Conservation (phyloP, 495 filamentous ascomycete species). For the Penicillium tannophilum region DNA sequence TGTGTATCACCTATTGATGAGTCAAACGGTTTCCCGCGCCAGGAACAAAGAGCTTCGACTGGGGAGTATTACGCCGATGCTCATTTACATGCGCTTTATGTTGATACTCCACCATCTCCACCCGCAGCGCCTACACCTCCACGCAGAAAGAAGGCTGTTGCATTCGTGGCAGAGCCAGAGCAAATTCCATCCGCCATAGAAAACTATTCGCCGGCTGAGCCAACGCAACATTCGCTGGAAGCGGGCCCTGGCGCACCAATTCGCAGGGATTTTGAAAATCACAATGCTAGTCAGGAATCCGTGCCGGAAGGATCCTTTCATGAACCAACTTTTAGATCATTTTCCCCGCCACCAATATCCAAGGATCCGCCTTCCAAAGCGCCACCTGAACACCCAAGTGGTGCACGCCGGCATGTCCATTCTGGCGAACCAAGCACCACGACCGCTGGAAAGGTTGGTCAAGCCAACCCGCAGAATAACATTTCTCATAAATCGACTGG, state of each 20-base stretch:
- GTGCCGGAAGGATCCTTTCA: neutral
- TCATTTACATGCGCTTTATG: slow-evolving; percentile 2
- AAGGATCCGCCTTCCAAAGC: neutral
- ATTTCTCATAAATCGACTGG: slow-evolving; percentile 27
- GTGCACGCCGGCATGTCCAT: slow-evolving; percentile 51
- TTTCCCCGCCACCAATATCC: slow-evolving; percentile 11
- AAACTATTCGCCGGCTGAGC: slow-evolving; percentile 5
- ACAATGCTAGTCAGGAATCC: neutral
- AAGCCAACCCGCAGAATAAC: slow-evolving; percentile 23
- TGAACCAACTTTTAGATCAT: neutral
- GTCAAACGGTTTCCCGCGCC: slow-evolving; percentile 6
- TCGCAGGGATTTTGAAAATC: neutral
- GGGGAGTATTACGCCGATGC: slow-evolving; percentile 2
- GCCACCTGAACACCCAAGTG: slow-evolving; percentile 2
- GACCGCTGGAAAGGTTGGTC: slow-evolving; percentile 30
- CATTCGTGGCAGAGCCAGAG: slow-evolving; percentile 1
- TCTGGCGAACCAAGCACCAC: slow-evolving; percentile 50
- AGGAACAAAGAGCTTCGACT: slow-evolving; percentile 11
- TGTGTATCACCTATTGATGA: slow-evolving; percentile 53
- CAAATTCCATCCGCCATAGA: neutral
- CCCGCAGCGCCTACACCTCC: neutral
- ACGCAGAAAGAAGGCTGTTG: neutral
- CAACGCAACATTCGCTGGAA: neutral
- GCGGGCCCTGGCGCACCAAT: neutral
- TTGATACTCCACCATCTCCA: slow-evolving; percentile 4